Percentiles rank a stretch among this genome's conserved stretches.
Evolutionary conservation across 2,329 filamentous ascomycete species (phyloP).

Genomic region (Ceratocystis papillata): DNA sequence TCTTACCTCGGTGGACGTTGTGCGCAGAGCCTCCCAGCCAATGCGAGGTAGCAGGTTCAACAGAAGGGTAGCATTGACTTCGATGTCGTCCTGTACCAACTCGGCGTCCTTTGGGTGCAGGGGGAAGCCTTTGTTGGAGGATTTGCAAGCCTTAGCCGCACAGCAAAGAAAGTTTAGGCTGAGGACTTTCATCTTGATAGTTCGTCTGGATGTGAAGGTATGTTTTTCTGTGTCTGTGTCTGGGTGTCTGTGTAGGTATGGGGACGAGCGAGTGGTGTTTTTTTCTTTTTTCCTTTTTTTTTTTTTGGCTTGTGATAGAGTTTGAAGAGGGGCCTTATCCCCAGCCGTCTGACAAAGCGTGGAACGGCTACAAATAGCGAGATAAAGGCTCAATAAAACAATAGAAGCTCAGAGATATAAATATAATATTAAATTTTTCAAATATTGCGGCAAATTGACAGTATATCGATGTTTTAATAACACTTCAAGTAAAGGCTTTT

Average conservation of each 20-base stretch:
- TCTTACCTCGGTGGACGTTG: constrained; percentile 64
- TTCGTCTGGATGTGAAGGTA: constrained; percentile 5
- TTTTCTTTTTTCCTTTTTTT: constrained; percentile 28
- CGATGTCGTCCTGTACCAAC: constrained; percentile 72
- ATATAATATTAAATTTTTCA: neutral
- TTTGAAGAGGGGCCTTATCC: neutral
- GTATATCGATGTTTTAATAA: neutral
- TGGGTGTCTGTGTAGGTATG: neutral
- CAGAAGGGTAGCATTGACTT: constrained; percentile 70
- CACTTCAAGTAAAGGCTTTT: neutral
- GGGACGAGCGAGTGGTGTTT: neutral
- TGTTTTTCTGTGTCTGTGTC: neutral
- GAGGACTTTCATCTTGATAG: constrained; percentile 68
- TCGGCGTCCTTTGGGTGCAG: constrained; percentile 88
- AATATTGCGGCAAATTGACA: neutral
- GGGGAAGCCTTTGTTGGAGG: constrained; percentile 67
- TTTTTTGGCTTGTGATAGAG: neutral
- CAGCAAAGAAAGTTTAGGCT: constrained; percentile 96
- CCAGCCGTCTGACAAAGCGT: neutral
- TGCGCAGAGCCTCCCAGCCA: constrained; percentile 74
- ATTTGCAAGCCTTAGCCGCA: constrained; percentile 90
- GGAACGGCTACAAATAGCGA: neutral
- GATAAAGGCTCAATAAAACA: neutral
- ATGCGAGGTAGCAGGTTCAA: constrained; percentile 75
- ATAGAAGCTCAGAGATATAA: neutral